Base-by-base conservation (phyloP, 371 early-diverging fungal species). In the Mycotypha africana region DNA sequence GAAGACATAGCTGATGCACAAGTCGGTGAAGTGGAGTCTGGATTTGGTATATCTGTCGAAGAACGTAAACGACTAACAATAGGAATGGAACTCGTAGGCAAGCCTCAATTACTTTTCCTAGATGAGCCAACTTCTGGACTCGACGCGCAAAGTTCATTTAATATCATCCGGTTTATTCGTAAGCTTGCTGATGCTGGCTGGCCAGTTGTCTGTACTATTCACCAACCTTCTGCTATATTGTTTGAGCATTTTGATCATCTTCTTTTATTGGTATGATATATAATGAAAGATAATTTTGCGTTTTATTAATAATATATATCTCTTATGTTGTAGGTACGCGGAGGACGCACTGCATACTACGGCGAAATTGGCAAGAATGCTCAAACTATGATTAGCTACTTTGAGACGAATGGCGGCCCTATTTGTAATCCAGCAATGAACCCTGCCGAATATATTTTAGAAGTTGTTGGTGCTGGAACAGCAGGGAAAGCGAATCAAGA, bases 101-200 rank as follows among this genome's bases (percentile, higher is more conserved):
- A 79, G 56, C 88, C 89, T 26, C 74, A 76, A 45, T 67, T 91
- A 19, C 67, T 91, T 22, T 89, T 89, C 72, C 69, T 91, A 49
- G 92, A 93, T 59, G 92, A 93, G 55, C 92, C 91, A 19, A 90
- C 91, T 4, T 87, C 88, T 37, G 91, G 91, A 37, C 69, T 90
- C 2, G 76, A 86, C 57, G 75, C 78, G 12, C 77, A 81, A 52
- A 74, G 40, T 25, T 81, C 89, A 1, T 79, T 78, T 56, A 85
- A 86, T 57, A 84, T 92, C 46, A 60, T 89, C 40, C 67, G 79
- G 15, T 72, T 88, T 46, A 76, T 89, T 47, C 79, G 78, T 56
- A 82, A 83, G 38, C 66, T 90, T 41, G 79, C 88, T 19, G 77
- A 74, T 38, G 72, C 74, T 26, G 84, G 85, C 4, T 78, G 78